phyloP scores from a whole-genome alignment of 1,284 basidiomycete genomes.

The Tausonia pullulans region DNA sequence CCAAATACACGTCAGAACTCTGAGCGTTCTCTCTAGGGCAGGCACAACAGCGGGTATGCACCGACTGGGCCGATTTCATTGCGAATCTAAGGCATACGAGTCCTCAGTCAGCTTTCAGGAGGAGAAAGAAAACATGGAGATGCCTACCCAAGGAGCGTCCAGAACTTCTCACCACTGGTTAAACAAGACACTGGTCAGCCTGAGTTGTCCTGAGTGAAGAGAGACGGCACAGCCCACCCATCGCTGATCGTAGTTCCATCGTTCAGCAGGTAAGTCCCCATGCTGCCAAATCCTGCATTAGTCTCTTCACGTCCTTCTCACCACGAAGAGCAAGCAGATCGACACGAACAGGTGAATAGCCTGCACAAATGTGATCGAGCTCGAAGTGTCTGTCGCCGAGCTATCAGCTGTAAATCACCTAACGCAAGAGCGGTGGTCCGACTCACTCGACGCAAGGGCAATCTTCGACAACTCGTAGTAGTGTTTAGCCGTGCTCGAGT shows the following conservation, averaged over 20 bases:
- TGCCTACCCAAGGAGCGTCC: constrained; percentile 23
- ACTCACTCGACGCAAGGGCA: background rate
- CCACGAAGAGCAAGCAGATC: too few species aligned
- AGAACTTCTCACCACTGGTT: constrained; percentile 21
- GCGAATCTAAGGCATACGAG: too few species aligned
- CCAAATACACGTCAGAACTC: background rate
- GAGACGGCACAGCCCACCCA: too few species aligned
- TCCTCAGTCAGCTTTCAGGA: too few species aligned
- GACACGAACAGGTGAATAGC: background rate
- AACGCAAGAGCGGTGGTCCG: too few species aligned
- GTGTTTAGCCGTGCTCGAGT: background rate
- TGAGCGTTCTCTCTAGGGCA: too few species aligned
- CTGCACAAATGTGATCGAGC: background rate
- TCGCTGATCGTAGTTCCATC: background rate
- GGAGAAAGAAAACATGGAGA: too few species aligned
- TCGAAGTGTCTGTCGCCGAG: background rate
- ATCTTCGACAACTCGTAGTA: constrained; percentile 4
- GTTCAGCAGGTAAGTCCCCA: constrained; percentile 9
- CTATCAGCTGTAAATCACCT: too few species aligned
- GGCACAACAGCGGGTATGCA: background rate
- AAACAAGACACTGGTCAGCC: too few species aligned
- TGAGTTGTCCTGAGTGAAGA: too few species aligned
- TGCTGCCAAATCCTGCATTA: background rate
- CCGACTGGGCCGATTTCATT: constrained; percentile 11
- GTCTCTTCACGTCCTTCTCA: too few species aligned